Evolutionary conservation across 2,329 filamentous ascomycete genomes (phyloP).

Genomic region (Aspergillus versicolor): DNA sequence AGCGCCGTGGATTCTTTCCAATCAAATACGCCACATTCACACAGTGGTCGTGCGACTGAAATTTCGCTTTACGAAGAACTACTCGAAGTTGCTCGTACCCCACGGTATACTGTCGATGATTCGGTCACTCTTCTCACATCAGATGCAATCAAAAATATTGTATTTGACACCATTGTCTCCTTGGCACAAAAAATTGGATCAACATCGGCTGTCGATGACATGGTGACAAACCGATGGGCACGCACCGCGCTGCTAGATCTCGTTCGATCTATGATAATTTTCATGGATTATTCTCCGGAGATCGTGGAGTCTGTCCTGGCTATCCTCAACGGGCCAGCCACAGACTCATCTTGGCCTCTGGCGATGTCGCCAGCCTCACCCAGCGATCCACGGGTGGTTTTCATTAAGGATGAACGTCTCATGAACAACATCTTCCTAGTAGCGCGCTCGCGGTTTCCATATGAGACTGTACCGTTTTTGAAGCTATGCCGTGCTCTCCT

Average conservation of each 20-base stretch:
- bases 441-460: conserved; percentile 76
- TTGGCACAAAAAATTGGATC: conserved; percentile 47
- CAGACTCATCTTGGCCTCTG: conserved; percentile 20
- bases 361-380: conserved; percentile 18
- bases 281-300: conserved; percentile 71
- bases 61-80: conserved; percentile 49
- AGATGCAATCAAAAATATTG: conserved; percentile 46
- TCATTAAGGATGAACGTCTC: conserved; percentile 58
- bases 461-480: conserved; percentile 78
- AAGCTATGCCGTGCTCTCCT: conserved; percentile 67
- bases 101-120: conserved; percentile 43
- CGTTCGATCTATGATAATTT: conserved; percentile 64
- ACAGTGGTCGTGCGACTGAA: conserved; percentile 31
- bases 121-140: conserved; percentile 48
- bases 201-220: conserved; percentile 51
- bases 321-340: conserved; percentile 54
- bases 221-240: conserved; percentile 61
- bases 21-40: conserved; percentile 34
- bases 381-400: conserved; percentile 47
- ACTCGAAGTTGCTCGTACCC: conserved; percentile 45
- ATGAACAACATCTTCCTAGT: conserved; percentile 63
- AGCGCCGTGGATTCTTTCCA: conserved; percentile 42
- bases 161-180: conserved; percentile 49
- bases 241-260: conserved; percentile 68
- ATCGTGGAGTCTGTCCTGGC: conserved; percentile 66